phyloP scores from a whole-genome alignment of 805 yeast species.

The Helenozyma rhizophorensis region DNA sequence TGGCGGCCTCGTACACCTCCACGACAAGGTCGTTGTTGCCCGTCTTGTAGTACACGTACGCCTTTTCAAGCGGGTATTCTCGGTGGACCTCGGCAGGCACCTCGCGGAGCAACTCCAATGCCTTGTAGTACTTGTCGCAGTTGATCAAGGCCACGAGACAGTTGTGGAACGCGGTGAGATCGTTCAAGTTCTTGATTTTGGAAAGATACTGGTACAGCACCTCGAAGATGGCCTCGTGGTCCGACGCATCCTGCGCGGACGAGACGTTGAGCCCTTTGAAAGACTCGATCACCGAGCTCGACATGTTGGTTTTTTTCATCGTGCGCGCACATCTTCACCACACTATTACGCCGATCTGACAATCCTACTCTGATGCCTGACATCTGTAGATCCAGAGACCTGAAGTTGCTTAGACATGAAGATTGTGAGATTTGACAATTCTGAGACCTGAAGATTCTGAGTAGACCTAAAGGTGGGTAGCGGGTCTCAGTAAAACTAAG shows the following conservation, averaged over 20 bases:
- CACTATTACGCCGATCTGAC: too few species aligned
- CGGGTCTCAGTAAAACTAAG: too few species aligned
- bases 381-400: too few species aligned
- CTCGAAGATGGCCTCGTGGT: slow-evolving; percentile 34
- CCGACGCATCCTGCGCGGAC: slow-evolving; percentile 18
- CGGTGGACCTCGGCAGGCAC: slow-evolving; percentile 33
- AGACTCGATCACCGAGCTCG: slow-evolving; percentile 37
- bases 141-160: slow-evolving; percentile 59
- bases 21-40: slow-evolving; percentile 36
- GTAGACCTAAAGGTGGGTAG: too few species aligned
- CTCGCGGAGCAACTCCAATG: slow-evolving; percentile 38
- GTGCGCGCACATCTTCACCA: slow-evolving; percentile 5
- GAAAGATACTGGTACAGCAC: slow-evolving; percentile 40
- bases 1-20: slow-evolving; percentile 10
- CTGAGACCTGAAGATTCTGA: too few species aligned
- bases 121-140: slow-evolving; percentile 51
- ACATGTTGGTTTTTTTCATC: slow-evolving; percentile 19
- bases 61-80: slow-evolving; percentile 44
- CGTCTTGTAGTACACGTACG: slow-evolving; percentile 57
- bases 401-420: too few species aligned
- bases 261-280: slow-evolving; percentile 37
- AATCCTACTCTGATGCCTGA: too few species aligned
- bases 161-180: slow-evolving; percentile 30
- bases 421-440: too few species aligned
- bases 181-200: slow-evolving; percentile 33